Base-by-base conservation (phyloP, 1,284 basidiomycete species). In the Cystobasidium sp. region DNA sequence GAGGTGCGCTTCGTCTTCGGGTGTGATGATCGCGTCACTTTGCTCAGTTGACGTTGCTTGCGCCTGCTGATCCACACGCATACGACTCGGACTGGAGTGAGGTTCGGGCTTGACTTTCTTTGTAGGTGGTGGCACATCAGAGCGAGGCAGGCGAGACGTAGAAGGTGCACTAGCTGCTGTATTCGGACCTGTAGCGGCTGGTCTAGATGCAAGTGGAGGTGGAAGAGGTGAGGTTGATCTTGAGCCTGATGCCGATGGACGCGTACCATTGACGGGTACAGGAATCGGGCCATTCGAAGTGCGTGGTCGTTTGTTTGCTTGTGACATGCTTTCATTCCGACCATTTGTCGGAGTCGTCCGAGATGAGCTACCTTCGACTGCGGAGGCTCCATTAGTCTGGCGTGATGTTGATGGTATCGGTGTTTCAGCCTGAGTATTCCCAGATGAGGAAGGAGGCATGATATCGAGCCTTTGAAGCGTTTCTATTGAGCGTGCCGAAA, bases 61-160 rank as follows among this genome's bases (percentile, higher is more conserved):
- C 1, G 16, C 49, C 39, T 41, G 49, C 3, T 39, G 3, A 8
- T 56, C 55, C 3, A 56, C 55, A 4, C 8, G 18, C 55, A 56
- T 41, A n/a, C 51, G 41, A 12, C n/a, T 63, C 2, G 43, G 61
- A 63, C 61, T 63, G 6, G 61, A 63, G 1, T 47, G 44, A 12
- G 61, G 61, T 37, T 63, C 61, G 24, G 20, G 4, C 44, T 63
- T 63, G 5, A 49, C 61, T 47, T 24, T 12, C 61, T 49, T 63
- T 24, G 61, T 12, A 1, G 61, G n/a, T 1, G 61, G 61, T 10
- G 24, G 20, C 1, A 22, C 43, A 14, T 14, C 18, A 47, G 9
- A 41, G 56, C 20, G 56, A n/a, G n/a, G 56, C 8, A 18, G 8
- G 7, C 39, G 56, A 59, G 14, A 18, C 43, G 37, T 37, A 63